Evolutionary conservation across 2,329 filamentous ascomycete genomes (phyloP), one percentile per base, ranked within the genome.

Genomic region (Colletotrichum nymphaeae): DNA sequence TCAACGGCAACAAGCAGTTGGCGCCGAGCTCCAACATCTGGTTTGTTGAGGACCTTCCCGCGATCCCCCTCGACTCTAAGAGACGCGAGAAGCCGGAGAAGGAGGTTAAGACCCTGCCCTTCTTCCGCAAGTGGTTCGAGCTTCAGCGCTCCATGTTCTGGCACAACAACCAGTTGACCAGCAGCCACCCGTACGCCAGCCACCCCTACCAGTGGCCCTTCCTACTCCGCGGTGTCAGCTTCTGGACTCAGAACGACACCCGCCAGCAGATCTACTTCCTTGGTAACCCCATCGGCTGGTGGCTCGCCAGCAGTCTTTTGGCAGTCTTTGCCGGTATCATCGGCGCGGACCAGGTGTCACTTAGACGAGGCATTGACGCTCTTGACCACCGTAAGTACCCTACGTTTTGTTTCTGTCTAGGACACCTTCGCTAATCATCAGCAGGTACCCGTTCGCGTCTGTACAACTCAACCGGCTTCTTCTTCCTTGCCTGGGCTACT

Each of bases 391-490:
- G 96, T 97, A 89, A 92, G 95, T 93, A 56, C 11, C 26, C 19
- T 22, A 7, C 12, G 32, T 64, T 4, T 53, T 16, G 14, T 32
- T 28, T 6, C 5, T 49, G 28, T 32, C 19, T 55, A 5, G 63
- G 1, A 19, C 59, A 14, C 24, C 9, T 49, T 49, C 73, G 67
- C 81, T 86, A 80, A 86, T 79, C 59, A 67, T 69, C 60, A 73
- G 62, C 80, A 93, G 95, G 95, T 76, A 95, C 97, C 35, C 95
- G 97, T 76, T 95, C 94, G 28, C 95, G 95, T 76, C 89, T 99
- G 63, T 99, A 99, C 86, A 98, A 98, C 88, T 98, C 95, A 67
- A 98, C 97, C 0, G 97, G 97, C 28, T 99, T 99, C 90, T 97
- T 99, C 88, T 98, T 98, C 91, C 90, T 99, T 70, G 95, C 95